A percentile compares a stretch with the other conserved stretches of the same genome.
Evolutionary conservation across 2,329 filamentous ascomycete genomes (phyloP).

Genomic region (Clarireedia monteithiana): DNA sequence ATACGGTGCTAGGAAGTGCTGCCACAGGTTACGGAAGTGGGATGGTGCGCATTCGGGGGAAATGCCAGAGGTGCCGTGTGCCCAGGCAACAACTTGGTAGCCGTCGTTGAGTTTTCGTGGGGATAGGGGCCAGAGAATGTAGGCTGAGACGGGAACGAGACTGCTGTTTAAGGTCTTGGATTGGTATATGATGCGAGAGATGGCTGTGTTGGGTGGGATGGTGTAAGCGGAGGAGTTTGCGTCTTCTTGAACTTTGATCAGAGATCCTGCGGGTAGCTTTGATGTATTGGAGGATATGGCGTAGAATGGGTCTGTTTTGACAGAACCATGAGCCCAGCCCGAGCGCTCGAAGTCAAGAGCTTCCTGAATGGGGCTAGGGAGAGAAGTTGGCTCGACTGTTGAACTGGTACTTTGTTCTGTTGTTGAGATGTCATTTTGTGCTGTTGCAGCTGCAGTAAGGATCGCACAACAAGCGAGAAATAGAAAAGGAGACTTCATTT

Average conservation of each 20-base stretch:
- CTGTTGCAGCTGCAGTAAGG: too few relatives aligned
- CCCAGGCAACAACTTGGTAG: slow-evolving; percentile 6
- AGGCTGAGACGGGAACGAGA: slow-evolving; percentile 1
- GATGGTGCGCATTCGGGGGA: slow-evolving; percentile 34
- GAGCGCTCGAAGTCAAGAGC: background rate
- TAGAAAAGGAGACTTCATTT: too few relatives aligned
- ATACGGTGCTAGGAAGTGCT: slow-evolving; percentile 34
- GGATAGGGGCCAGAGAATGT: background rate
- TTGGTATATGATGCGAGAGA: slow-evolving; percentile 9
- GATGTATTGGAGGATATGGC: background rate
- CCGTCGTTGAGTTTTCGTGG: background rate
- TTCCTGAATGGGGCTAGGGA: background rate
- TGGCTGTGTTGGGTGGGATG: background rate
- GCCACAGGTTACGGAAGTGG: slow-evolving; percentile 34
- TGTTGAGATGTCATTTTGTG: too few relatives aligned
- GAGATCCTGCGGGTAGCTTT: background rate
- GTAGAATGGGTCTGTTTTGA: background rate
- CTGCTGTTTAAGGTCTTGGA: background rate
- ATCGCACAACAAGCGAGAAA: too few relatives aligned
- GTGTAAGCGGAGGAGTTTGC: background rate
- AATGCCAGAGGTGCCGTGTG: slow-evolving; percentile 38
- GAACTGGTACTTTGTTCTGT: too few relatives aligned
- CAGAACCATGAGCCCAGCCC: background rate
- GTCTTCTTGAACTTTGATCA: background rate
- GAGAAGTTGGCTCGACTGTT: too few relatives aligned